These are phyloP conservation scores for Boletus speciosus DNA, from an alignment of 768 basidiomycete species.

Conservation along the genomic window DNA sequence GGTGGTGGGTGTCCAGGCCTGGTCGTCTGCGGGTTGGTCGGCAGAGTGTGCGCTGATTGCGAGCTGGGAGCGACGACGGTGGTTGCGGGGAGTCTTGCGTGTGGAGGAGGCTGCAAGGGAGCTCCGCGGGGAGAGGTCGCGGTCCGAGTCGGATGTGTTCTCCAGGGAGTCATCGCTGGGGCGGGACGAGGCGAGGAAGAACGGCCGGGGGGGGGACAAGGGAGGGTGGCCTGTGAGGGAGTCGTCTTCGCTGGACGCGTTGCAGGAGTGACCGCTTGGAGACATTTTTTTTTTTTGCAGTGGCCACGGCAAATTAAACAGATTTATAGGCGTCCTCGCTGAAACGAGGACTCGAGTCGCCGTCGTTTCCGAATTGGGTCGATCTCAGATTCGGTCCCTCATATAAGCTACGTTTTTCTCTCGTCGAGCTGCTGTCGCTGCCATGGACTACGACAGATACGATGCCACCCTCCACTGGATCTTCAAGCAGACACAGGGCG, in stretches of 20 bases:
- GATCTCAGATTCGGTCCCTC: conserved; percentile 16
- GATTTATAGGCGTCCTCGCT: background rate
- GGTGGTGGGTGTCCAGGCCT: conserved; percentile 13
- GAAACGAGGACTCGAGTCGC: conserved; percentile 13
- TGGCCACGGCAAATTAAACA: too few relatives aligned
- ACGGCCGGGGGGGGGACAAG: conserved; percentile 33
- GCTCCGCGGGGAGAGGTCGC: conserved; percentile 19
- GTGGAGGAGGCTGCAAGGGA: conserved; percentile 8
- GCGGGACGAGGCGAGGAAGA: conserved; percentile 32
- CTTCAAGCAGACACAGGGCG: conserved; percentile 38
- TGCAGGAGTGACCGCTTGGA: conserved; percentile 12
- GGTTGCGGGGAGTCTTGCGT: conserved; percentile 21
- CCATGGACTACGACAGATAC: conserved; percentile 36
- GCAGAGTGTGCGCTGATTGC: conserved; percentile 19
- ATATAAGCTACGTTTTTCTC: conserved; percentile 2
- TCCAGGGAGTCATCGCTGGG: conserved; percentile 24
- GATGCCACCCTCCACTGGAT: conserved; percentile 28
- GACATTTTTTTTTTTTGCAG: background rate
- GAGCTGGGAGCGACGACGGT: conserved; percentile 27
- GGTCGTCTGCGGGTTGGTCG: conserved; percentile 11
- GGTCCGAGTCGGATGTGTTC: conserved; percentile 30
- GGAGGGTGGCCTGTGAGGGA: conserved; percentile 12
- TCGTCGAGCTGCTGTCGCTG: background rate
- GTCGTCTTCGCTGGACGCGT: conserved; percentile 28
- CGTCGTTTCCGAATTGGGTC: conserved; percentile 5